Evolutionary conservation across 78 protist species (phyloP), one percentile per base, ranked within the genome.

Genomic region (Polysphondylium violaceum): DNA sequence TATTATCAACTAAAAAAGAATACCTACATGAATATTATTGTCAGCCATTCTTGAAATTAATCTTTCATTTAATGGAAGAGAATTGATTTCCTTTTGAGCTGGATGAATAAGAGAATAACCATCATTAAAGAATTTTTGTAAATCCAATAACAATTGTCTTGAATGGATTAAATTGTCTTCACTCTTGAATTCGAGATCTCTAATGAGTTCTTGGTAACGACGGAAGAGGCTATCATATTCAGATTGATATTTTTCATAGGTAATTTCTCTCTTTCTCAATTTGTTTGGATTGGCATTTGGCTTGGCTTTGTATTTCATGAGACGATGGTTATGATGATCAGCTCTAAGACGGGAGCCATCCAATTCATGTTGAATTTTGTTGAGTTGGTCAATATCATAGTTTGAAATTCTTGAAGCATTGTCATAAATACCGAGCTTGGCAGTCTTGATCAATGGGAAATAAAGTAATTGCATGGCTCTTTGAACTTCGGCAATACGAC

Each of bases 361-460:
- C 44, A 72, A 21, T 33, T 33, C 40, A 17, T 56, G 35, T 4
- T 75, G 64, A 56, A 19, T 63, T 59, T 75, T 59, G 29, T 59
- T 75, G 38, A 58, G 27, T 59, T 23, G 36, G 7, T 21, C 76
- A 63, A 78, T 67, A 40, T 55, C 59, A 35, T 56, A 51, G 1
- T 63, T 55, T 4, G 55, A 65, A 19, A 78, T 51, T 5, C 25
- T 63, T 78, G 63, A 65, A 65, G 76, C 40, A 47, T 59, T 31
- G 47, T 68, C 74, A 47, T 40, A 67, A 1, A 76, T 21, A 33
- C 87, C 87, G 63, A 67, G 29, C 31, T 76, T 76, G 11, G 87
- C 53, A 7, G 73, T 44, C 47, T 76, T 47, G 25, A 76, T 63
- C 8, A 76, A 63, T 63, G 87, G 87, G n/a, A 16, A 47, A 25